Evolutionary conservation across 2,329 filamentous ascomycete species (phyloP).

Genomic region (Rutstroemia sydowiana): DNA sequence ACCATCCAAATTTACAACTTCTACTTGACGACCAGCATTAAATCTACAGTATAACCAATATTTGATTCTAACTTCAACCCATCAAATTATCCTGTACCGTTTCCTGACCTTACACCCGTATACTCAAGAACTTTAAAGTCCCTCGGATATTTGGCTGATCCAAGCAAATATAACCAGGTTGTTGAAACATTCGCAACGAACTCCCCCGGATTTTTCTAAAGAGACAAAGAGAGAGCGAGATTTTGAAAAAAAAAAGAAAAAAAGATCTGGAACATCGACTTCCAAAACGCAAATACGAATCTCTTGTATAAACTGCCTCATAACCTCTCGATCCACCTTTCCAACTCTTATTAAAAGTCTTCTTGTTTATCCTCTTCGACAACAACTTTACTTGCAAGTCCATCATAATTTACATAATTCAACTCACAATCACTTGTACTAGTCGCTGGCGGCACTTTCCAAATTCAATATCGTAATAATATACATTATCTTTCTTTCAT

Average conservation of each 20-base stretch:
- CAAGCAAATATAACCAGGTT: background rate
- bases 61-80: no score
- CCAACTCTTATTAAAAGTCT: conserved; percentile 1
- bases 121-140: no score
- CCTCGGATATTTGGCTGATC: no score
- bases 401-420: background rate
- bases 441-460: conserved; percentile 6
- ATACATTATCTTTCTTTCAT: background rate
- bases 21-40: no score
- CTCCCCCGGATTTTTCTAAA: background rate
- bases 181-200: conserved; percentile 1
- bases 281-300: conserved; percentile 1
- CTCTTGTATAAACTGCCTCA: conserved; percentile 14
- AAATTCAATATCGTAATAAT: conserved; percentile 6
- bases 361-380: background rate
- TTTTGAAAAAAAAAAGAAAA: background rate
- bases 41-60: no score
- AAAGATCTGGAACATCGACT: background rate
- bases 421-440: background rate
- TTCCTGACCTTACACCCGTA: no score
- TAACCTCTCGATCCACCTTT: conserved; percentile 15
- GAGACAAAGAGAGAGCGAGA: background rate
- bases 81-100: no score
- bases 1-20: no score
- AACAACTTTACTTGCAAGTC: background rate